These are phyloP conservation scores for Rhodotorula paludigena DNA, from an alignment of 768 basidiomycete genomes.

Conservation along the genomic window DNA sequence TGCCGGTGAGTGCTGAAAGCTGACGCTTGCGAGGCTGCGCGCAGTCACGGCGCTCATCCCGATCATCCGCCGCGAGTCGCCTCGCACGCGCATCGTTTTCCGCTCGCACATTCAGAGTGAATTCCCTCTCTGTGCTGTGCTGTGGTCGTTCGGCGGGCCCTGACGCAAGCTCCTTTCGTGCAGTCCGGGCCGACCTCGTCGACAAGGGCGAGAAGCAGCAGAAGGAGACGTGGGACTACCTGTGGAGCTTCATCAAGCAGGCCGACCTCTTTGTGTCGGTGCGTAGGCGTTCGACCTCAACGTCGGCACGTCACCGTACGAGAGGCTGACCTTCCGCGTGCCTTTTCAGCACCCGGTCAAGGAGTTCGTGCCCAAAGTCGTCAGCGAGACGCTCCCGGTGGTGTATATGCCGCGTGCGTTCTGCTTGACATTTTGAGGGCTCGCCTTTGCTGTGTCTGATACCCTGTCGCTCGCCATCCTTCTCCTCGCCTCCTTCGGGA, in stretches of 20 bases:
- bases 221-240: slow-evolving; percentile 87
- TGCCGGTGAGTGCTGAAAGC: neutral
- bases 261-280: slow-evolving; percentile 84
- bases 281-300: slow-evolving; percentile 43
- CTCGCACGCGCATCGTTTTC: slow-evolving; percentile 82
- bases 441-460: slow-evolving; percentile 42
- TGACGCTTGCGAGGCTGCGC: neutral
- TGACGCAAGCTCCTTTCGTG: neutral
- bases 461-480: neutral
- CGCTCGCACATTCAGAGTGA: slow-evolving; percentile 85
- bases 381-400: slow-evolving; percentile 54
- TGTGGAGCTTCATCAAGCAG: slow-evolving; percentile 85
- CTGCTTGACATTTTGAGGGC: neutral
- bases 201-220: slow-evolving; percentile 76
- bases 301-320: too few relatives aligned
- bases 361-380: slow-evolving; percentile 86
- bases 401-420: slow-evolving; percentile 41
- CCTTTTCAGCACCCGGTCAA: slow-evolving; percentile 71
- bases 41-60: slow-evolving; percentile 82
- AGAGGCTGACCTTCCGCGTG: too few relatives aligned
- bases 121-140: slow-evolving; percentile 49
- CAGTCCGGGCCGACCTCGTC: slow-evolving; percentile 63
- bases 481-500: neutral
- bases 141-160: neutral
- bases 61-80: slow-evolving; percentile 75